Conservation (phyloP, 345 rosid genomes). For the Eucalyptus grandis region DNA sequence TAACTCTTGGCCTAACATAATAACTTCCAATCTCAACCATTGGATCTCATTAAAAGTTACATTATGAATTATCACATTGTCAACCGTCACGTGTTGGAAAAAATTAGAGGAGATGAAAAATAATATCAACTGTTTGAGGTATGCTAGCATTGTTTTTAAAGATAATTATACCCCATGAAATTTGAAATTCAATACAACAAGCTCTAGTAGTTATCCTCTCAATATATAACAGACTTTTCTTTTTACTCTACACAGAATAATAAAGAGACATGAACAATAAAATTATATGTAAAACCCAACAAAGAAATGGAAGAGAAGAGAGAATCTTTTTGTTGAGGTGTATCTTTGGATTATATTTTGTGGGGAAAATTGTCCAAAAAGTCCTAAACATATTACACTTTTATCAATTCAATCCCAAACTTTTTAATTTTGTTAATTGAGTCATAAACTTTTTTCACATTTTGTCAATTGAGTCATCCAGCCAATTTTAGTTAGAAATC, state of each 20-base stretch:
- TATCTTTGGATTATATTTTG: not conserved
- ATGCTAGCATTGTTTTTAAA: not conserved
- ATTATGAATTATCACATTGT: not conserved
- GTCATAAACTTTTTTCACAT: too few relatives aligned
- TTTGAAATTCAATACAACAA: not conserved
- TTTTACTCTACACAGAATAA: not conserved
- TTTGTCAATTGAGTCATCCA: too few relatives aligned
- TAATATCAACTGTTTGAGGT: not conserved
- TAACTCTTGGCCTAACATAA: not conserved
- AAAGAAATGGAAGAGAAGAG: not conserved
- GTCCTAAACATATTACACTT: not conserved
- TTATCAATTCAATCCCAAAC: too few relatives aligned
- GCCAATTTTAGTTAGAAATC: not conserved
- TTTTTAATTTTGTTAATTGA: too few relatives aligned
- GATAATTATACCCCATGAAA: not conserved
- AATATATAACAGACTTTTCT: too few relatives aligned
- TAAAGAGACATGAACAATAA: not conserved
- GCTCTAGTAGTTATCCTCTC: not conserved
- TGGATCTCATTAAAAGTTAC: not conserved
- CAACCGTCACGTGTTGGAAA: not conserved
- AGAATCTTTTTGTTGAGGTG: not conserved
- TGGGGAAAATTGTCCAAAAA: not conserved
- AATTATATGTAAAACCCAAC: not conserved
- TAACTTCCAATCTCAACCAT: not conserved
- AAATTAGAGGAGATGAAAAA: not conserved